Evolutionary conservation across 139 green algal species (phyloP).

Genomic region (Chlamydomonas sp.): DNA sequence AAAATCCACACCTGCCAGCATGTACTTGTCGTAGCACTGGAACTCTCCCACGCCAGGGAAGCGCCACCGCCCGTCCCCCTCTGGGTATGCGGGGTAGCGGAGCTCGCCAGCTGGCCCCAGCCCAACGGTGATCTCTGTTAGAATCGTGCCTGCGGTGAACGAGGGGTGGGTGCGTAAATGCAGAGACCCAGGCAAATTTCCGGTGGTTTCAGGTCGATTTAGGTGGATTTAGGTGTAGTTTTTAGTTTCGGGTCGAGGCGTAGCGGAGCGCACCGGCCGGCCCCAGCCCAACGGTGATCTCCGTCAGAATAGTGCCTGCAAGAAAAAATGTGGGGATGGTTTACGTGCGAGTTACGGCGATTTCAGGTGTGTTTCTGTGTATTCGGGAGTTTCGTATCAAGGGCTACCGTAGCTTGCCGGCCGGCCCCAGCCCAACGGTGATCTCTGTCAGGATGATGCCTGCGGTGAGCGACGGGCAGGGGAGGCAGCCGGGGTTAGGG

Average conservation of each 20-base stretch:
- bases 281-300: conserved; percentile 90
- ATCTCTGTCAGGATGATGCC: neutral
- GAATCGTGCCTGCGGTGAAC: conserved; percentile 42
- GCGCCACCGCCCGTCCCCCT: conserved; percentile 84
- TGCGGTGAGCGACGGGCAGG: neutral
- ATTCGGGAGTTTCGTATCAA: neutral
- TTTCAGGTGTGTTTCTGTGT: neutral
- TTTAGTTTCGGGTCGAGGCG: too few relatives aligned
- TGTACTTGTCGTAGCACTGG: conserved; percentile 97
- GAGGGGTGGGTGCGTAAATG: too few relatives aligned
- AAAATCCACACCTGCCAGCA: too few relatives aligned
- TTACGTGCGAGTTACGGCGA: neutral
- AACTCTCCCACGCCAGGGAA: conserved; percentile 97
- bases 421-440: neutral
- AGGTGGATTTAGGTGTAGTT: too few relatives aligned
- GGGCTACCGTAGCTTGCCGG: neutral
- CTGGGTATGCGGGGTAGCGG: conserved; percentile 95
- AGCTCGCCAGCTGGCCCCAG: conserved; percentile 95
- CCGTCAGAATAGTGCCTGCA: conserved; percentile 65
- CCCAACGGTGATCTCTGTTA: conserved; percentile 91
- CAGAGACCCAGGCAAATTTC: too few relatives aligned
- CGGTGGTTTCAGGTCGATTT: too few relatives aligned
- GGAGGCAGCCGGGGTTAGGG: neutral
- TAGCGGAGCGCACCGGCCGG: conserved; percentile 94
- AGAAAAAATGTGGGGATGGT: neutral